Percentiles rank a stretch among this genome's conserved stretches.
These are phyloP conservation scores for Clavispora santaluciae DNA, from an alignment of 805 yeast species.

Conservation along the genomic window DNA sequence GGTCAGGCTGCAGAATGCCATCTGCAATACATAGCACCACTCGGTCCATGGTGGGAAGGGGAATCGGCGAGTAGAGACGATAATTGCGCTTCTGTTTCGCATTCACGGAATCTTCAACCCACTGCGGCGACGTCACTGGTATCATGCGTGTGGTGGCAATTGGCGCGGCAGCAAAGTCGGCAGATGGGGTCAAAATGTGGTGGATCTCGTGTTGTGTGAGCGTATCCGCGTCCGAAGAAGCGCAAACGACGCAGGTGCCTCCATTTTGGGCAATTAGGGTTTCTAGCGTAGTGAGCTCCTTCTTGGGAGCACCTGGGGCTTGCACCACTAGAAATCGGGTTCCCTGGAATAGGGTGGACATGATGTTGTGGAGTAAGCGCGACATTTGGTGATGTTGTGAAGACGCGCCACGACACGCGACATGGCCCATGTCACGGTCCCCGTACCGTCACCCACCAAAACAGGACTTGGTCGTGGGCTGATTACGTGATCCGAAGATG, in stretches of 20 bases:
- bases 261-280: conserved; percentile 8
- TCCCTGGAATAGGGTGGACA: background rate
- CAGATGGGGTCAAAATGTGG: conserved; percentile 50
- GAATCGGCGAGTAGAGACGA: conserved; percentile 68
- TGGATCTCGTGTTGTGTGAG: conserved; percentile 18
- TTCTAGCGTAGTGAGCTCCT: background rate
- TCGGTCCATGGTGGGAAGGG: conserved; percentile 57
- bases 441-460: no score
- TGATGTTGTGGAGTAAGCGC: background rate
- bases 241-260: conserved; percentile 3
- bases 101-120: conserved; percentile 50
- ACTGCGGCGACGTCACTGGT: conserved; percentile 59
- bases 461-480: no score
- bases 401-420: background rate
- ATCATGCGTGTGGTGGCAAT: conserved; percentile 49
- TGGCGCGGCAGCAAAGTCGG: conserved; percentile 48
- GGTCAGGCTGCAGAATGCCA: conserved; percentile 52
- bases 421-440: background rate
- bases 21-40: conserved; percentile 58
- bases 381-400: background rate
- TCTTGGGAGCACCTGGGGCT: background rate
- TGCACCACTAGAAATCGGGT: conserved; percentile 2
- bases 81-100: conserved; percentile 31
- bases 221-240: background rate
- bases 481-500: no score